These are phyloP conservation scores for Sedum album DNA, from an alignment of 164 flowering plant genomes.

Conservation along the genomic window DNA sequence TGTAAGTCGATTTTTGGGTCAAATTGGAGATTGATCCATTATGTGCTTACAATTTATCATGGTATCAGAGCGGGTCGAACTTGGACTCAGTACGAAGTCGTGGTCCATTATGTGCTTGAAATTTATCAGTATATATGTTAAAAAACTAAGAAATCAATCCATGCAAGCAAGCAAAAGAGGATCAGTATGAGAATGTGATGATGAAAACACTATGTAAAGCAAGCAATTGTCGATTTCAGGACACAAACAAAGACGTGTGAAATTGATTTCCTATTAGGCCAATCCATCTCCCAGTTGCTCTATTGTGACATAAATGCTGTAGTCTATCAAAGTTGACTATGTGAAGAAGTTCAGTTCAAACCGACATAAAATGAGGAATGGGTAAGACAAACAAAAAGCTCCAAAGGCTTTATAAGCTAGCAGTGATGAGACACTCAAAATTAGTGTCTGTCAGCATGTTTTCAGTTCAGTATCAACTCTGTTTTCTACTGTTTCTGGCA, in stretches of 20 bases:
- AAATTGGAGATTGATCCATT: too few species aligned
- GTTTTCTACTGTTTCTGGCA: constrained; percentile 12
- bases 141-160: too few species aligned
- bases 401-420: background rate
- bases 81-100: too few species aligned
- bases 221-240: too few species aligned
- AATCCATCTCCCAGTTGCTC: background rate
- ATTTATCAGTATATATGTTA: too few species aligned
- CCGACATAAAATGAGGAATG: background rate
- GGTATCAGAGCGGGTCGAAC: too few species aligned
- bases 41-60: too few species aligned
- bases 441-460: background rate
- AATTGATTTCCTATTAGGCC: background rate
- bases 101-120: too few species aligned
- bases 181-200: too few species aligned
- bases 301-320: background rate
- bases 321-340: constrained; percentile 2
- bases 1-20: too few species aligned
- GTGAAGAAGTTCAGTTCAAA: background rate
- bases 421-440: background rate
- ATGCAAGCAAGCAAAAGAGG: too few species aligned
- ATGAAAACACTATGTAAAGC: too few species aligned
- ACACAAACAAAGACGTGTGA: constrained; percentile 3
- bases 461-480: background rate
- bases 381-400: background rate